Base-by-base conservation (phyloP, 225 moss, liverwort and hornwort species). In the Pseudisothecium myosuroides region DNA sequence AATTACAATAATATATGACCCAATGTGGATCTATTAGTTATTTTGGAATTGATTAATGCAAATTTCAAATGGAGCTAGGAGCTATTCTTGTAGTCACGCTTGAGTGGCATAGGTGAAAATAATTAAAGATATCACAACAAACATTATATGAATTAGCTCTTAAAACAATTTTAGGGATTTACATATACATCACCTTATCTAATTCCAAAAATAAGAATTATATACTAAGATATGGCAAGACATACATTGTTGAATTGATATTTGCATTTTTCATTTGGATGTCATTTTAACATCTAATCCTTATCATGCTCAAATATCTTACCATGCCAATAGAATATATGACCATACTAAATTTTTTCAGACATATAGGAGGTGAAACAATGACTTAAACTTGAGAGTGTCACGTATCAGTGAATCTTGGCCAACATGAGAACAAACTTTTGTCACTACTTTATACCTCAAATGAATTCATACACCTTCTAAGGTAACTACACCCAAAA, bases 301-400 rank as follows among this genome's bases (percentile, higher is more conserved):
- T n/a, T 23, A 26, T 26, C 1, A 10, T 78, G 26, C 10, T 78
- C 17, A 55, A 26, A 37, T n/a, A 77, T 15, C 1, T 0, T 9
- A 23, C 24, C 10, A 37, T 14, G 6, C n/a, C 6, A 55, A n/a
- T 37, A 55, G 0, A 9, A 55, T 2, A 15, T 1, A 79, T 16
- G 17, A 78, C 6, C 4, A n/a, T n/a, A 26, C 0, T 11, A 0
- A n/a, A 78, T 1, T 6, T 26, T n/a, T n/a, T n/a, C 0, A n/a
- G 0, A 16, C 6, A n/a, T 27, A 10, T 17, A 54, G 7, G 9
- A n/a, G 0, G 26, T 78, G 4, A 16, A 78, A 56, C 17, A 24
- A 15, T 56, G 9, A 24, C 9, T 37, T 6, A 54, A 37, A 37
- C 9, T 77, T 77, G 4, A 1, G 0, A 15, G 54, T 54, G 6